A percentile compares a stretch with the other conserved stretches of the same genome.
Evolutionary conservation across 805 yeast genomes (phyloP).

Genomic region (Nakazawaea populi): DNA sequence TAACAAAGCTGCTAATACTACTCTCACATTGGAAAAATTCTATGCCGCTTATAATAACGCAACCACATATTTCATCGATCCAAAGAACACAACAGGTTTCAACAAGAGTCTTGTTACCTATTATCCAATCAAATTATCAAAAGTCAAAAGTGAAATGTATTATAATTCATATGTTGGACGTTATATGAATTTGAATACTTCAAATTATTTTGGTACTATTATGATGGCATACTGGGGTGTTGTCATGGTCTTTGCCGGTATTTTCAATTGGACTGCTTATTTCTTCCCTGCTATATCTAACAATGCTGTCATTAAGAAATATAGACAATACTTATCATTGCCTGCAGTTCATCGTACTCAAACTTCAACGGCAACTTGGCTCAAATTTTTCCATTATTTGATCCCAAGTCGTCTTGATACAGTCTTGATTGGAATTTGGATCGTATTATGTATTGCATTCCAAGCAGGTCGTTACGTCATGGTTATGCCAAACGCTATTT

Average conservation of each 20-base stretch:
- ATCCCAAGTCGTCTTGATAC: constrained; percentile 51
- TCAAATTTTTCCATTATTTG: constrained; percentile 18
- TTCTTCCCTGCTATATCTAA: constrained; percentile 28
- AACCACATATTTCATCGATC: constrained; percentile 29
- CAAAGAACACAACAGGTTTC: constrained; percentile 23
- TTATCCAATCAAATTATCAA: constrained; percentile 27
- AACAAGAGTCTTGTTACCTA: constrained; percentile 24
- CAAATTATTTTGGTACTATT: constrained; percentile 42
- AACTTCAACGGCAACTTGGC: not conserved
- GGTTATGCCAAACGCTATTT: constrained; percentile 4
- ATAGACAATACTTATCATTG: constrained; percentile 20
- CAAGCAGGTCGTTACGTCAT: constrained; percentile 13
- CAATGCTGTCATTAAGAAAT: constrained; percentile 17
- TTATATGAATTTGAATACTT: constrained; percentile 30
- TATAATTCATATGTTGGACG: constrained; percentile 22
- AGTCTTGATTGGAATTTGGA: constrained; percentile 30
- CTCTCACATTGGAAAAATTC: constrained; percentile 26
- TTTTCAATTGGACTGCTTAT: constrained; percentile 34
- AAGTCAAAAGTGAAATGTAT: constrained; percentile 3
- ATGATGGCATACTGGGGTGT: constrained; percentile 44
- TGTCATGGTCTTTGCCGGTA: constrained; percentile 33
- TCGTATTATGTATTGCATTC: constrained; percentile 23
- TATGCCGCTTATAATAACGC: constrained; percentile 35
- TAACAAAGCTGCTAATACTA: constrained; percentile 16
- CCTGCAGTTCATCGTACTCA: constrained; percentile 12